These are phyloP conservation scores for Chalciporus sphaerocephalus DNA, from an alignment of 768 basidiomycete species.

Conservation along the genomic window DNA sequence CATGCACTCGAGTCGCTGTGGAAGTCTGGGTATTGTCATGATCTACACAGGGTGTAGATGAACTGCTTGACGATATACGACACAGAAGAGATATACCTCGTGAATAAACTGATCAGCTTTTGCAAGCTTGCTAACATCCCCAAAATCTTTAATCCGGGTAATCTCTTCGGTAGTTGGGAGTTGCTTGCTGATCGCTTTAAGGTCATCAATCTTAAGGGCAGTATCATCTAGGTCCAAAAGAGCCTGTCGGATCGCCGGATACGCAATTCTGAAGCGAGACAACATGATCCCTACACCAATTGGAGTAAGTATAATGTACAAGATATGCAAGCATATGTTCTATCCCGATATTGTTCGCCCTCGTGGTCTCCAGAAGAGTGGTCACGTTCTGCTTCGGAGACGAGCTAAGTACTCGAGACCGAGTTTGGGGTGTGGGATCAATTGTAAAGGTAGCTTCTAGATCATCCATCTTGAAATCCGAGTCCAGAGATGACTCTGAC, in stretches of 20 bases:
- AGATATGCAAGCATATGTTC: constrained; percentile 11
- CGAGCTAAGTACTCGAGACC: constrained; percentile 39
- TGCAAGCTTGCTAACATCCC: constrained; percentile 67
- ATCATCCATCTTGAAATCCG: constrained; percentile 59
- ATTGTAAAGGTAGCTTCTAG: constrained; percentile 71
- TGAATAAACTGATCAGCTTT: constrained; percentile 82
- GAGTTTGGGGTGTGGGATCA: constrained; percentile 40
- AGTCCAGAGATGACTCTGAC: constrained; percentile 46
- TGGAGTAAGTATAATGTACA: constrained; percentile 2
- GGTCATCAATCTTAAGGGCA: constrained; percentile 63
- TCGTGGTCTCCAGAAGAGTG: constrained; percentile 71
- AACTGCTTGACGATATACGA: not conserved
- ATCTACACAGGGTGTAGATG: constrained; percentile 46
- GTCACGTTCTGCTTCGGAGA: constrained; percentile 57
- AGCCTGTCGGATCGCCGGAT: constrained; percentile 63
- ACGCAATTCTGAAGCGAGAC: constrained; percentile 62
- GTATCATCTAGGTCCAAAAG: constrained; percentile 70
- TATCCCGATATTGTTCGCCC: constrained; percentile 80
- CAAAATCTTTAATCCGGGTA: constrained; percentile 62
- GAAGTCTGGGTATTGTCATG: constrained; percentile 69
- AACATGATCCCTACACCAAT: constrained; percentile 71
- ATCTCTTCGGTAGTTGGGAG: constrained; percentile 84
- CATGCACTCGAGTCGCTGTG: constrained; percentile 76
- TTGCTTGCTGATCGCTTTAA: constrained; percentile 70
- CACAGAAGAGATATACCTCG: constrained; percentile 45